These are phyloP conservation scores for Fusarium gaditjirri DNA, from an alignment of 2,329 filamentous ascomycete genomes.

Conservation along the genomic window DNA sequence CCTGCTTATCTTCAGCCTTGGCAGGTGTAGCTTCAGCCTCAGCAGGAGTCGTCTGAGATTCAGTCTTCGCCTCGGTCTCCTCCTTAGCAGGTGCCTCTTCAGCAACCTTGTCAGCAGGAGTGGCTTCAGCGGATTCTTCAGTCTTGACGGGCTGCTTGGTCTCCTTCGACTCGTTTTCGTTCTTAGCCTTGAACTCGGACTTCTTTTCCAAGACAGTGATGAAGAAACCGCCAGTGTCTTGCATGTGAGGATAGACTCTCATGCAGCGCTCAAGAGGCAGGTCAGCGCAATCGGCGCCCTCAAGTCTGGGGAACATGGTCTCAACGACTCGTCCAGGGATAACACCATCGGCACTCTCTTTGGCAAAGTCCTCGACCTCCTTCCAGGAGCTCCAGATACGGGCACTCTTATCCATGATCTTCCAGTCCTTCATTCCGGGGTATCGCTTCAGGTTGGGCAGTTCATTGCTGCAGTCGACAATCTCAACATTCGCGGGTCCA, in stretches of 20 bases:
- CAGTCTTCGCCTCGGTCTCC: constrained; percentile 48
- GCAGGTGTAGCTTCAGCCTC: constrained; percentile 1
- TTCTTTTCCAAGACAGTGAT: constrained; percentile 95
- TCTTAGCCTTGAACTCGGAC: constrained; percentile 81
- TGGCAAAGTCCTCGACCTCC: constrained; percentile 77
- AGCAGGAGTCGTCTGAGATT: constrained; percentile 50
- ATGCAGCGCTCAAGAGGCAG: constrained; percentile 91
- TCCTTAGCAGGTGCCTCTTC: constrained; percentile 44
- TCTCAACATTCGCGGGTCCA: constrained; percentile 80
- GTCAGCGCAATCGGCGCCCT: constrained; percentile 63
- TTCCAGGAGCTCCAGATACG: constrained; percentile 84
- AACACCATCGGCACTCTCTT: constrained; percentile 64
- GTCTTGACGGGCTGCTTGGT: constrained; percentile 27
- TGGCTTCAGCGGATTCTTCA: constrained; percentile 14
- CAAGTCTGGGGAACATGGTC: constrained; percentile 82
- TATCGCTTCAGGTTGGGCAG: constrained; percentile 81
- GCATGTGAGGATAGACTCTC: constrained; percentile 92
- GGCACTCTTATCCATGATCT: constrained; percentile 87
- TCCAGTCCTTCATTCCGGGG: constrained; percentile 84
- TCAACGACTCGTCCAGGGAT: constrained; percentile 76
- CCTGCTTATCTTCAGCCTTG: constrained; percentile 34
- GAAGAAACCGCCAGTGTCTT: constrained; percentile 98
- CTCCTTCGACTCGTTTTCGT: constrained; percentile 65
- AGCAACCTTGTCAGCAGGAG: constrained; percentile 27
- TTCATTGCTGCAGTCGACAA: constrained; percentile 84